Conservation (phyloP, 495 filamentous ascomycete species). For the Penicilliopsis zonata region DNA sequence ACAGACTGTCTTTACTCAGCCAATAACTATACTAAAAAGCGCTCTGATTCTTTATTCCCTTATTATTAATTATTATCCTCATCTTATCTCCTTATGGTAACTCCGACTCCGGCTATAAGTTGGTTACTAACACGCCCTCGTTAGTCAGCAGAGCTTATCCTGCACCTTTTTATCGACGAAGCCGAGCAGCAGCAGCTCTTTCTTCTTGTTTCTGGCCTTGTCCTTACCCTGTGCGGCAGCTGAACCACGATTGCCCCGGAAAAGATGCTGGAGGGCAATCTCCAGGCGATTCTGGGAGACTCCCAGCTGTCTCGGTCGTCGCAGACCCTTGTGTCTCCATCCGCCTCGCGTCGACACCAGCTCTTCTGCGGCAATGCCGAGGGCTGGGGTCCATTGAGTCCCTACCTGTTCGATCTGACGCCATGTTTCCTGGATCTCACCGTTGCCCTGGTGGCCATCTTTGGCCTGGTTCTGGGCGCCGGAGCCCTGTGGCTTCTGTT, state of each 20-base stretch:
- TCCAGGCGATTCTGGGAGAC: constrained; percentile 29
- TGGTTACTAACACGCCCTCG: no score
- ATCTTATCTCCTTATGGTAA: no score
- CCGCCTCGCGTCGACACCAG: constrained; percentile 32
- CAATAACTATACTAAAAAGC: no score
- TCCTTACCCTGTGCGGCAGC: background rate
- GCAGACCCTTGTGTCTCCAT: constrained; percentile 17
- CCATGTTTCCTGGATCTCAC: constrained; percentile 91
- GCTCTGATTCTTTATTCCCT: no score
- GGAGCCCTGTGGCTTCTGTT: constrained; percentile 66
- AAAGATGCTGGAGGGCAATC: constrained; percentile 31
- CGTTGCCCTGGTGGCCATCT: constrained; percentile 62
- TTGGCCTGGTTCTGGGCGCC: constrained; percentile 63
- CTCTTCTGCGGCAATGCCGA: constrained; percentile 76
- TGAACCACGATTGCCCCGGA: background rate
- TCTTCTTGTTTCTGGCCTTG: background rate
- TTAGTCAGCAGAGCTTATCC: no score
- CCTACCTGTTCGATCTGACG: constrained; percentile 78
- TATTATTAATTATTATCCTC: no score
- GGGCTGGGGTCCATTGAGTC: constrained; percentile 91
- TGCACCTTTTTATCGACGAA: no score
- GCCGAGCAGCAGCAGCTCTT: no score
- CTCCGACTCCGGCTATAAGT: no score
- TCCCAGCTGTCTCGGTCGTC: constrained; percentile 17
- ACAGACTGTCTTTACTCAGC: no score